Evolutionary conservation across 2,329 filamentous ascomycete species (phyloP).

Genomic region (Coniochaeta sp.): DNA sequence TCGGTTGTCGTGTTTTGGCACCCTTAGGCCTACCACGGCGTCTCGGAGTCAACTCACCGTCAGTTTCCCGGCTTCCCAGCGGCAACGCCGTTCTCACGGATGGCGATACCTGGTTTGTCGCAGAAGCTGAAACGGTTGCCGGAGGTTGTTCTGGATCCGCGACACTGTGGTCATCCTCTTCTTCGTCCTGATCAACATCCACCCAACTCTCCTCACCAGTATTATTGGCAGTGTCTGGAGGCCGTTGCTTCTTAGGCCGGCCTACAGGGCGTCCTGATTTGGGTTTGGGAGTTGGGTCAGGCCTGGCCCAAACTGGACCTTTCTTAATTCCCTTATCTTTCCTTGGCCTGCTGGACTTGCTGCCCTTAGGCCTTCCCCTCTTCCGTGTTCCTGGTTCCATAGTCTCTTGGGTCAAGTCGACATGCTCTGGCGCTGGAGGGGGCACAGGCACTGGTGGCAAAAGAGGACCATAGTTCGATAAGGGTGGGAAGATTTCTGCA

Average conservation of each 20-base stretch:
- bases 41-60: conserved; percentile 17
- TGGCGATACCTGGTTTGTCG: neutral
- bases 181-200: conserved; percentile 31
- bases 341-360: conserved; percentile 38
- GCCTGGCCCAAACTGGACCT: conserved; percentile 19
- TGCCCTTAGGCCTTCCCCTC: conserved; percentile 50
- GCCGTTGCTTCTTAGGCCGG: neutral
- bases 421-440: conserved; percentile 8
- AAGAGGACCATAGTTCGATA: conserved; percentile 29
- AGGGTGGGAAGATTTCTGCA: conserved; percentile 45
- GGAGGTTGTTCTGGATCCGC: conserved; percentile 8
- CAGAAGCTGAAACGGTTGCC: neutral
- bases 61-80: neutral
- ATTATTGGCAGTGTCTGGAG: neutral
- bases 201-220: conserved; percentile 34
- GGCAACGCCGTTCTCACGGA: neutral
- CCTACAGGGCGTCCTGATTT: neutral
- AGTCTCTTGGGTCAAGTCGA: neutral
- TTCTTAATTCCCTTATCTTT: conserved; percentile 46
- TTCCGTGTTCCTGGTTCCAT: conserved; percentile 23
- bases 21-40: conserved; percentile 43
- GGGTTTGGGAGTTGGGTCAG: conserved; percentile 2
- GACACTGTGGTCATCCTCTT: conserved; percentile 17
- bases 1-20: conserved; percentile 40
- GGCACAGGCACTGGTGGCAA: conserved; percentile 10